These are phyloP conservation scores for Ampelocalamus luodianensis DNA, from an alignment of 176 grass and related monocot species.

Conservation along the genomic window DNA sequence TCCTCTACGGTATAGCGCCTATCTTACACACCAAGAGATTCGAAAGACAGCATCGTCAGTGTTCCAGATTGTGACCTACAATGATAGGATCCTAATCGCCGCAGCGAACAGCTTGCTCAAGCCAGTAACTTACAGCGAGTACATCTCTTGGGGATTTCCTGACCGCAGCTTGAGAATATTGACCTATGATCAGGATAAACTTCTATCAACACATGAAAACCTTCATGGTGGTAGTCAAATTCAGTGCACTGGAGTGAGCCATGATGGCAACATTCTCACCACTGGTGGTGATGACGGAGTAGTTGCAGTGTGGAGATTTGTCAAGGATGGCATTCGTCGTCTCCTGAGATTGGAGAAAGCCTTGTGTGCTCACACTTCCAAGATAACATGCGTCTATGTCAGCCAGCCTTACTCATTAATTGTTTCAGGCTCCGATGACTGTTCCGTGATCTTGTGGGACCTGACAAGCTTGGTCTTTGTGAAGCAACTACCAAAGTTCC, in stretches of 20 bases:
- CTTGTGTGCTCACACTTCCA: slow-evolving; percentile 85
- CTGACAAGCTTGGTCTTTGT: slow-evolving; percentile 88
- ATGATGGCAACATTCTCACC: slow-evolving; percentile 85
- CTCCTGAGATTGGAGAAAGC: slow-evolving; percentile 74
- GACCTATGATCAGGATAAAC: slow-evolving; percentile 93
- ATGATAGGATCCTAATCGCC: slow-evolving; percentile 82
- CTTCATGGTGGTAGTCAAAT: slow-evolving; percentile 96
- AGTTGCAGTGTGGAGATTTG: slow-evolving; percentile 90
- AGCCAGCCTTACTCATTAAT: slow-evolving; percentile 95
- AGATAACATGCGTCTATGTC: slow-evolving; percentile 91
- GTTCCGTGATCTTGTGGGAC: slow-evolving; percentile 95
- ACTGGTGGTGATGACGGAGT: slow-evolving; percentile 92
- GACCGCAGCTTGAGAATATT: slow-evolving; percentile 92
- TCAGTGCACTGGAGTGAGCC: slow-evolving; percentile 92
- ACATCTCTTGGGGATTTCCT: slow-evolving; percentile 96
- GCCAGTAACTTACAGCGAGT: slow-evolving; percentile 79
- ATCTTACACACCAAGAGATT: slow-evolving; percentile 82
- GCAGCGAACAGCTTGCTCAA: slow-evolving; percentile 80
- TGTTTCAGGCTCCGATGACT: slow-evolving; percentile 93
- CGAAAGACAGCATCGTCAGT: slow-evolving; percentile 74
- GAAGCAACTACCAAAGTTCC: slow-evolving; percentile 92
- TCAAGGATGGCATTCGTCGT: slow-evolving; percentile 74
- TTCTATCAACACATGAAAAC: slow-evolving; percentile 93
- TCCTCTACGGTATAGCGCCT: slow-evolving; percentile 75
- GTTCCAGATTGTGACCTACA: slow-evolving; percentile 92